Evolutionary conservation across 176 grass and related monocot species (phyloP), one percentile per base, ranked within the genome.

Genomic region (Cenchrus americanus): DNA sequence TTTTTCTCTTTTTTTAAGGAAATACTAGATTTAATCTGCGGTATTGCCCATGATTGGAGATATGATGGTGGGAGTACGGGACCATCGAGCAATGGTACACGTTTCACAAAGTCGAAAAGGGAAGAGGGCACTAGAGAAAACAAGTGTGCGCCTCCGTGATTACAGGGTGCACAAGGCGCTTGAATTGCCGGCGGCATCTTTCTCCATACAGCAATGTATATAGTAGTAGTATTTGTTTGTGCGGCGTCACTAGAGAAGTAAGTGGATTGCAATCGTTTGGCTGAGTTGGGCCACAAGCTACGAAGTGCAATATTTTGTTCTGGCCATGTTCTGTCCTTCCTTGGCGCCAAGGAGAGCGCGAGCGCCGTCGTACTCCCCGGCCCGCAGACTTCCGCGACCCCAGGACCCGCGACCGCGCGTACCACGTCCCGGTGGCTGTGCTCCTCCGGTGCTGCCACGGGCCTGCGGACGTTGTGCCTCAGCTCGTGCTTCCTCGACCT

Each of bases 141-240:
- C 15, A 48, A 13, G 14, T 3, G 7, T 37, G 77, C 66, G 26
- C 77, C 34, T 67, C 77, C 62, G 77, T 80, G 77, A 80, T 80
- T 80, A 66, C 19, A 80, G 77, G 77, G 46, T 5, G 37, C 26
- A 3, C 44, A 49, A 50, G 6, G 13, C 13, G 27, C n/a, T n/a
- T 27, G 6, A 49, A 50, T 8, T 27, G 44, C 24, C 49, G 7
- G 12, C 10, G 4, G 11, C 47, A 21, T 34, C 19, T 21, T 80
- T 54, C 27, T 77, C 11, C 34, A n/a, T 24, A 12, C 34, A 23
- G 2, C 27, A 21, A 55, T 55, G 14, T 27, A 15, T 17, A 9
- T 24, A n/a, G n/a, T n/a, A n/a, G n/a, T n/a, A n/a, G 0, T 43
- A 6, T 46, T 17, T 52, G 24, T 27, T 64, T 64, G 13, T 32